Base-by-base conservation (phyloP, 2,329 filamentous ascomycete species). In the Beauveria asiatica region DNA sequence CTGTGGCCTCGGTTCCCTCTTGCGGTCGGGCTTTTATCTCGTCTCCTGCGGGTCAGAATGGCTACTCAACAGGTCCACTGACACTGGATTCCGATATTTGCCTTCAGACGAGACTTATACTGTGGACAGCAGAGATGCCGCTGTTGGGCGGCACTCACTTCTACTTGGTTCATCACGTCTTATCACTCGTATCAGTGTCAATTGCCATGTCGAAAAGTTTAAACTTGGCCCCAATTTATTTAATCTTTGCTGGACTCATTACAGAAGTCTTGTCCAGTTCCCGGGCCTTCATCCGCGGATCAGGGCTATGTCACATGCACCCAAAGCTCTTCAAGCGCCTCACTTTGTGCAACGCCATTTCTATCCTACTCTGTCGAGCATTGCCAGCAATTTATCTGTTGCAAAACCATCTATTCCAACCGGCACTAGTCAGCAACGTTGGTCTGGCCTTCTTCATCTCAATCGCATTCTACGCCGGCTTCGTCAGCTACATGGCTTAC, bases 61-160 rank as follows among this genome's bases (percentile, higher is more conserved):
- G 13, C 6, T 33, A 51, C 16, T n/a, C 51, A 6, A 46, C 44
- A 13, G 44, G 49, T 0, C 17, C 57, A 4, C 37, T 61, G 48
- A 33, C 63, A 8, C n/a, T 51, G 13, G 16, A 33, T n/a, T 60
- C 52, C 23, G 59, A 58, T 11, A 19, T 61, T 21, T 65, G 64
- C 16, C 42, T 65, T 1, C 49, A 50, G 17, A 61, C 63, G 17
- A 57, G 63, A 11, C 27, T 37, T 6, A 23, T 61, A 2, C 60
- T 65, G 4, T 65, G 64, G 64, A 42, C 52, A 10, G 63, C 64
- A 9, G 64, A 65, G 52, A 11, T 63, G 27, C 61, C 63, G 2
- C 37, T 62, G 0, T 58, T 65, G 23, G 48, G 63, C 52, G 60
- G 45, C 44, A 61, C 61, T 1, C 42, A 42, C 5, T 63, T 63